Base-by-base conservation (phyloP, 805 yeast species). In the Myxozyma nipponensis region DNA sequence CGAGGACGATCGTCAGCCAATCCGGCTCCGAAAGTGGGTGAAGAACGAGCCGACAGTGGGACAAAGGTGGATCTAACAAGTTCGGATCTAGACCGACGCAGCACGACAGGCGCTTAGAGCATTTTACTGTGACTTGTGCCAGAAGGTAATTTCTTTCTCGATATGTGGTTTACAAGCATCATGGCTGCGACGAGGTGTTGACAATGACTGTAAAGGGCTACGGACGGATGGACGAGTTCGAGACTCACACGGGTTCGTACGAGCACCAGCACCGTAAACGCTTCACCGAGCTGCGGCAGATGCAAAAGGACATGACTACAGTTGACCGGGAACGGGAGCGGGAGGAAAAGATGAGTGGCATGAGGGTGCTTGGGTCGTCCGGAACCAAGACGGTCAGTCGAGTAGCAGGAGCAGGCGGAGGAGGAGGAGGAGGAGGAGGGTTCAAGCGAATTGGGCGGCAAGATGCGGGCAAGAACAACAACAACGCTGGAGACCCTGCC, bases 191-290 rank as follows among this genome's bases (percentile, higher is more conserved):
- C 32, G 32, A 13, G 32, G 7, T 17, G 22, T 39, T 45, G 36
- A 19, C 34, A 3, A 13, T 28, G 7, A 9, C 19, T 25, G 15
- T 3, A 6, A 21, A 54, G 58, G 58, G 60, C 21, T 56, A 56
- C 38, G 49, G 58, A 21, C 44, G 60, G 1, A 51, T 48, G 57
- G 52, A 51, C 40, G 60, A 56, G 44, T 56, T 51, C 32, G 59
- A 56, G 15, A 55, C 43, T 22, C 60, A 56, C 39, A 51, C 45
- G 3, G 39, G 43, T 24, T 49, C 56, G 38, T 56, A 56, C 48
- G 60, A 56, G 32, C 60, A 56, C 35, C 53, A 51, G 38, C 60
- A 56, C 32, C 46, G 47, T 22, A 55, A 54, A 49, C 30, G 60
- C 18, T 56, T 42, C 39, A 35, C 26, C 19, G 60, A 56, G 34